These are phyloP conservation scores for Rhynchosporium secalis DNA, from an alignment of 2,329 filamentous ascomycete genomes.

Conservation along the genomic window DNA sequence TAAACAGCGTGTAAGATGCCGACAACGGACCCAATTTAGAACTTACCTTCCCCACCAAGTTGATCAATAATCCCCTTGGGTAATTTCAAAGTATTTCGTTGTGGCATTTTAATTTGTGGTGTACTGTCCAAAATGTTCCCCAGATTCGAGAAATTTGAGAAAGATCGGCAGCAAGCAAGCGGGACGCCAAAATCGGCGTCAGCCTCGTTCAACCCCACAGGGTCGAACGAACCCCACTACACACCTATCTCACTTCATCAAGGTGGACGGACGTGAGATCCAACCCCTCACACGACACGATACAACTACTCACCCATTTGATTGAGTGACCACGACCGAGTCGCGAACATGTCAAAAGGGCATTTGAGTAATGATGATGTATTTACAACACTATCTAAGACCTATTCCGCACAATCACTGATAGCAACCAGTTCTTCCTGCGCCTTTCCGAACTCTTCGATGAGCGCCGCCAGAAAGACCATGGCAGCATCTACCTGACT, in stretches of 20 bases:
- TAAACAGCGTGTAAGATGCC: neutral
- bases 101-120: conserved; percentile 29
- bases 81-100: conserved; percentile 44
- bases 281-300: conserved; percentile 14
- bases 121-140: conserved; percentile 12
- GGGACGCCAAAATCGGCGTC: conserved; percentile 11
- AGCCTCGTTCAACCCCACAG: conserved; percentile 22
- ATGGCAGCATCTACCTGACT: conserved; percentile 72
- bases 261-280: too few relatives aligned
- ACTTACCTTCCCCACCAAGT: conserved; percentile 43
- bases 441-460: conserved; percentile 68
- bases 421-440: conserved; percentile 65
- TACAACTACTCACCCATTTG: neutral
- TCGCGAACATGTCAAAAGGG: conserved; percentile 46
- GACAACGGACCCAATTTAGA: neutral
- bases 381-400: conserved; percentile 15
- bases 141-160: conserved; percentile 19
- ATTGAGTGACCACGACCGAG: neutral
- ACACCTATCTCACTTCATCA: neutral
- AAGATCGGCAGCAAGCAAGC: conserved; percentile 6
- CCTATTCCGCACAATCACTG: conserved; percentile 15
- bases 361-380: conserved; percentile 65
- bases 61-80: conserved; percentile 48
- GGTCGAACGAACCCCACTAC: conserved; percentile 16
- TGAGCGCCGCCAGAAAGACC: conserved; percentile 64